Evolutionary conservation across 225 moss, liverwort and hornwort species (phyloP).

Genomic region (Pseudisothecium myosuroides): DNA sequence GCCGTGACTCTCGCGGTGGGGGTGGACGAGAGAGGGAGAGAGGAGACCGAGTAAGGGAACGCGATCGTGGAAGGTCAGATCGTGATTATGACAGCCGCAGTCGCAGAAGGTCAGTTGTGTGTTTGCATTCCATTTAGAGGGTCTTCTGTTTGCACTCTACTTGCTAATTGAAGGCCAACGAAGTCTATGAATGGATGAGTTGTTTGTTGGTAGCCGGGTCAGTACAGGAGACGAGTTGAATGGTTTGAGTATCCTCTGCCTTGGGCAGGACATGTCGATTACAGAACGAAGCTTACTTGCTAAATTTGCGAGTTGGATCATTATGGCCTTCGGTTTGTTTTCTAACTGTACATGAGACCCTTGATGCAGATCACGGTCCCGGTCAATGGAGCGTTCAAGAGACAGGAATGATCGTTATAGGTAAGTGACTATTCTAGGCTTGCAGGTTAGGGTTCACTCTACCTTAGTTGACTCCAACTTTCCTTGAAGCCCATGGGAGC

Average conservation of each 20-base stretch:
- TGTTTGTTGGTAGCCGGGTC: neutral
- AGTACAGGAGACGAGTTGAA: neutral
- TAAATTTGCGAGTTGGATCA: neutral
- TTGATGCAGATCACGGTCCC: constrained; percentile 37
- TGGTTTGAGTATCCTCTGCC: neutral
- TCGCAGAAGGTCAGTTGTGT: constrained; percentile 45
- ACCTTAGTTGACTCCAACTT: neutral
- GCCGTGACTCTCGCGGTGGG: constrained; percentile 49
- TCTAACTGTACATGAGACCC: neutral
- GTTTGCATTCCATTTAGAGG: neutral
- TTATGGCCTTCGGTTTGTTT: neutral
- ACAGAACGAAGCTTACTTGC: neutral
- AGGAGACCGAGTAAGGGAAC: constrained; percentile 52
- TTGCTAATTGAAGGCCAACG: neutral
- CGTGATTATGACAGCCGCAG: constrained; percentile 62
- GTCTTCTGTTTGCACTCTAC: neutral
- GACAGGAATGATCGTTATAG: constrained; percentile 71
- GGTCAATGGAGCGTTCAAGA: constrained; percentile 65
- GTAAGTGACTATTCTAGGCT: constrained; percentile 12
- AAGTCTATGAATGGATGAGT: neutral
- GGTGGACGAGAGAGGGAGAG: constrained; percentile 45
- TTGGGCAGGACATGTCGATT: neutral
- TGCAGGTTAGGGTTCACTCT: neutral
- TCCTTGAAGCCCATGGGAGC: neutral
- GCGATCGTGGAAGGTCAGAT: constrained; percentile 58